Conservation (phyloP, 2,329 filamentous ascomycete species). For the Colletotrichum nymphaeae region DNA sequence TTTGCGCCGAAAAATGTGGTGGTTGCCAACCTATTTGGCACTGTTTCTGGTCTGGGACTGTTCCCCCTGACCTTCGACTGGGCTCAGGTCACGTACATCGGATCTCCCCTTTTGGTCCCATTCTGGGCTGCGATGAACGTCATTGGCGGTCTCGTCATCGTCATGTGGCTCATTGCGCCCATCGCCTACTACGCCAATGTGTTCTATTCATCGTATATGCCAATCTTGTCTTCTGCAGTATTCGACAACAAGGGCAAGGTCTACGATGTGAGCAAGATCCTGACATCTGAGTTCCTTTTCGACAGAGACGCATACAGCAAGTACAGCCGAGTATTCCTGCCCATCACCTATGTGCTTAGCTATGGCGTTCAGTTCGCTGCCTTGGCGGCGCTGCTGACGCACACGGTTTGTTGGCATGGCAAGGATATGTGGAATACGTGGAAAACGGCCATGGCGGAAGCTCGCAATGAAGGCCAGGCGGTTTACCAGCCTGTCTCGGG, state of each 20-base stretch:
- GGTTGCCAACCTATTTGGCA: conserved; percentile 86
- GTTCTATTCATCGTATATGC: conserved; percentile 86
- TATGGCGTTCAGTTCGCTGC: conserved; percentile 90
- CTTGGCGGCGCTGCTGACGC: conserved; percentile 81
- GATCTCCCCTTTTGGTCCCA: conserved; percentile 83
- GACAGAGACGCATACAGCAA: conserved; percentile 79
- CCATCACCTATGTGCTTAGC: conserved; percentile 88
- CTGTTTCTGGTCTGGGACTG: conserved; percentile 84
- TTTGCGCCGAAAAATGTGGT: conserved; percentile 89
- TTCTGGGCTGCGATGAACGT: conserved; percentile 92
- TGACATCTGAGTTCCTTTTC: conserved; percentile 83
- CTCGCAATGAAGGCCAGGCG: conserved; percentile 59
- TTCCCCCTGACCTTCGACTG: conserved; percentile 92
- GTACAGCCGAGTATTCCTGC: conserved; percentile 88
- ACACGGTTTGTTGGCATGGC: conserved; percentile 87
- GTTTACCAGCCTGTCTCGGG: conserved; percentile 64
- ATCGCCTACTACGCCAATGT: conserved; percentile 84
- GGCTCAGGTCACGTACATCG: conserved; percentile 90
- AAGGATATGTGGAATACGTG: conserved; percentile 84
- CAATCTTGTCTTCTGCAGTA: conserved; percentile 84
- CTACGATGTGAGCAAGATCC: conserved; percentile 84
- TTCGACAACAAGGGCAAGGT: conserved; percentile 86
- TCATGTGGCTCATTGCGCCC: conserved; percentile 88
- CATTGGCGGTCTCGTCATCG: conserved; percentile 80
- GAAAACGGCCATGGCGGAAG: conserved; percentile 75